phyloP scores from a whole-genome alignment of 2,329 filamentous ascomycete species.

The Amylocarpus encephaloides region DNA sequence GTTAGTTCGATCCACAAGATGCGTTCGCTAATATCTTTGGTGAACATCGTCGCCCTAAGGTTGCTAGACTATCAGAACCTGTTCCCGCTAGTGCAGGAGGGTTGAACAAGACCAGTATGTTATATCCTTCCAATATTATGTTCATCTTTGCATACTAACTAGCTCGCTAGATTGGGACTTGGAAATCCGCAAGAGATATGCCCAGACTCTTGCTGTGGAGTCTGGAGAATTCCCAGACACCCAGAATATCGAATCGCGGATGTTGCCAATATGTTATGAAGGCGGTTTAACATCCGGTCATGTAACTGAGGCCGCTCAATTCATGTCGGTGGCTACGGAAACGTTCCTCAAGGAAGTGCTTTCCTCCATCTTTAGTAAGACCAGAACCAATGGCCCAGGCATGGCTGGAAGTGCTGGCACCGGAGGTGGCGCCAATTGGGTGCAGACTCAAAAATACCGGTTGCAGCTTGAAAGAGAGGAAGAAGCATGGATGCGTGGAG shows the following conservation, averaged over 20 bases:
- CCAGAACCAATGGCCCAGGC: constrained; percentile 58
- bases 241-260: constrained; percentile 55
- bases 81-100: constrained; percentile 64
- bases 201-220: constrained; percentile 58
- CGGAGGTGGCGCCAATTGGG: constrained; percentile 60
- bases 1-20: constrained; percentile 29
- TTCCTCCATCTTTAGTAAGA: constrained; percentile 56
- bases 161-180: constrained; percentile 52
- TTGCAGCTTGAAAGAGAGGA: constrained; percentile 72
- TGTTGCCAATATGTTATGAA: constrained; percentile 65
- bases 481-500: constrained; percentile 63
- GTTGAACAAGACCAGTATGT: constrained; percentile 64
- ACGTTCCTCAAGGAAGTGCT: constrained; percentile 62
- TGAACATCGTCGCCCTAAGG: constrained; percentile 32
- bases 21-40: constrained; percentile 30
- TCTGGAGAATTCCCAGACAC: constrained; percentile 64
- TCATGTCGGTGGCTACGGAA: constrained; percentile 60
- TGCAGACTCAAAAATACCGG: constrained; percentile 75
- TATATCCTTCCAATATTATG: constrained; percentile 44
- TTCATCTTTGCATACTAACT: constrained; percentile 6
- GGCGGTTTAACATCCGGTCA: constrained; percentile 55
- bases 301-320: constrained; percentile 52
- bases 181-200: constrained; percentile 60
- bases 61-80: constrained; percentile 47
- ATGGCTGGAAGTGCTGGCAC: constrained; percentile 56